These are phyloP conservation scores for Huiozyma naganishii DNA, from an alignment of 805 yeast species.

Conservation along the genomic window DNA sequence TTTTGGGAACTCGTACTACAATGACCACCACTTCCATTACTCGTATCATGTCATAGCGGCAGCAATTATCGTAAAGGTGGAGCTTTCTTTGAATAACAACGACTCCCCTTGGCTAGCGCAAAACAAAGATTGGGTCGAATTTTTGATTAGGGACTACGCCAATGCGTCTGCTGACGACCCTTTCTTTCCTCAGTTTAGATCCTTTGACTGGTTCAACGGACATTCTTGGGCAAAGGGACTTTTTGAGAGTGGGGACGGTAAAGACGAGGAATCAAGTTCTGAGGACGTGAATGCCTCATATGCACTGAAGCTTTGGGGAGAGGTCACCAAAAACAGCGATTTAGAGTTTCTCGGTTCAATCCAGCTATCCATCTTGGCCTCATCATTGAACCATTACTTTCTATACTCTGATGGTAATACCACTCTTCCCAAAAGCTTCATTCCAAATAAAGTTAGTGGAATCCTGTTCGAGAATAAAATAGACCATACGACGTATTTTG, in stretches of 20 bases:
- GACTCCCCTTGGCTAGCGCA: conserved; percentile 36
- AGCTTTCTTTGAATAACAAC: conserved; percentile 22
- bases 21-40: conserved; percentile 71
- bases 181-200: conserved; percentile 54
- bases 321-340: conserved; percentile 39
- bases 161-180: conserved; percentile 45
- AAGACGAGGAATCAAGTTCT: conserved; percentile 63
- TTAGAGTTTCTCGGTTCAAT: conserved; percentile 47
- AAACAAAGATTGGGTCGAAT: conserved; percentile 41
- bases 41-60: conserved; percentile 67
- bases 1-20: conserved; percentile 61
- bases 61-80: conserved; percentile 51
- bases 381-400: conserved; percentile 46
- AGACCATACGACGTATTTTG: conserved; percentile 68
- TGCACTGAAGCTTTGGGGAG: conserved; percentile 58
- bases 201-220: conserved; percentile 68
- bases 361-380: conserved; percentile 48
- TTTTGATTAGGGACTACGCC: conserved; percentile 57
- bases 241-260: conserved; percentile 61
- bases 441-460: conserved; percentile 60
- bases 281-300: conserved; percentile 67
- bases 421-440: conserved; percentile 45
- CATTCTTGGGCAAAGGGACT: conserved; percentile 75
- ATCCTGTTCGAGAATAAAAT: conserved; percentile 63
- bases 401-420: conserved; percentile 42